Percentiles rank a stretch among this genome's conserved stretches.
Conservation (phyloP, 2,329 filamentous ascomycete species). For the Drechslerella coelobrocha region DNA sequence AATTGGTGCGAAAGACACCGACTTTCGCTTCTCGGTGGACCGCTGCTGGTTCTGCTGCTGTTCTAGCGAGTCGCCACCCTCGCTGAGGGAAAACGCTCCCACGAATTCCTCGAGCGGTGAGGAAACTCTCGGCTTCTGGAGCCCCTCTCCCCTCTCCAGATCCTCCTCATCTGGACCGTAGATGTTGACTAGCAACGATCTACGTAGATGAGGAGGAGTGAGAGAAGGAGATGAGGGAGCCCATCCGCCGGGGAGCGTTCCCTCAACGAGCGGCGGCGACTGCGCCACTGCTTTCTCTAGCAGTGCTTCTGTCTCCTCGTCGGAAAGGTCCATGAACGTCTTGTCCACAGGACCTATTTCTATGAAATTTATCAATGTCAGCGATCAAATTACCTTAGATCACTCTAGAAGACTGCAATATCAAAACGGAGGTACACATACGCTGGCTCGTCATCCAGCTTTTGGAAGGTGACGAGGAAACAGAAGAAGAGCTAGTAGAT, state of each 20-base stretch:
- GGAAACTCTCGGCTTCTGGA: slow-evolving; percentile 1
- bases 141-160: too few species aligned
- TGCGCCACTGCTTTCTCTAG: neutral
- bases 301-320: slow-evolving; percentile 9
- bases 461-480: slow-evolving; percentile 7
- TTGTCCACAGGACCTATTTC: slow-evolving; percentile 2
- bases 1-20: neutral
- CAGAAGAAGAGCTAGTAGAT: too few species aligned
- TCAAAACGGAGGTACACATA: slow-evolving; percentile 2
- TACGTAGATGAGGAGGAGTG: slow-evolving; percentile 4
- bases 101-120: slow-evolving; percentile 7
- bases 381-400: neutral
- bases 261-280: neutral
- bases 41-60: neutral
- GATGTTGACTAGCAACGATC: slow-evolving; percentile 12
- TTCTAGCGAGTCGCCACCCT: too few species aligned
- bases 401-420: neutral
- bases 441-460: slow-evolving; percentile 9
- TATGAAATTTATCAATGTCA: neutral
- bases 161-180: neutral
- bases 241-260: neutral
- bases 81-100: too few species aligned
- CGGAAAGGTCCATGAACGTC: slow-evolving; percentile 20
- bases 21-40: neutral
- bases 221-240: too few species aligned